Evolutionary conservation across 140 eudicot genomes (phyloP).

Genomic region (Bidens hawaiensis): DNA sequence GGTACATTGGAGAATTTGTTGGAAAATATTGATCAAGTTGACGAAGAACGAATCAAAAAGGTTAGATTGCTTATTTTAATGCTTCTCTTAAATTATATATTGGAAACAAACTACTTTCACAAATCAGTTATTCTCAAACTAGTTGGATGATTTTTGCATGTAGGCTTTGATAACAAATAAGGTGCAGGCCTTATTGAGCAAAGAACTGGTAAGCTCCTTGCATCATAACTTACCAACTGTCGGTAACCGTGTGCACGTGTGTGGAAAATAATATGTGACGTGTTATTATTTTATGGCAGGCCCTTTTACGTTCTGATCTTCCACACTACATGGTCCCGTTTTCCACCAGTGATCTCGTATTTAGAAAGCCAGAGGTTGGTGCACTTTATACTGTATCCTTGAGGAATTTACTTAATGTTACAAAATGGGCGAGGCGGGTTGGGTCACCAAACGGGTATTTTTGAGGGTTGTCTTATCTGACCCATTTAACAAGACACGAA

Average conservation of each 20-base stretch:
- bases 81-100: too few relatives aligned
- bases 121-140: too few relatives aligned
- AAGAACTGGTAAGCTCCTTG: slow-evolving; percentile 65
- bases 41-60: slow-evolving; percentile 68
- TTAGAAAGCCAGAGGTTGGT: slow-evolving; percentile 83
- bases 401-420: background rate
- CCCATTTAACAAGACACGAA: too few relatives aligned
- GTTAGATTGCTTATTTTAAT: slow-evolving; percentile 27
- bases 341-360: slow-evolving; percentile 54
- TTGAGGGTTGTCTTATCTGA: too few relatives aligned
- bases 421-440: slow-evolving; percentile 1
- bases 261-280: background rate
- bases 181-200: slow-evolving; percentile 84
- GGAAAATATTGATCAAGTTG: slow-evolving; percentile 63
- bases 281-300: slow-evolving; percentile 56
- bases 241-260: background rate
- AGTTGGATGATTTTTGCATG: too few relatives aligned
- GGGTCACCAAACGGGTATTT: background rate
- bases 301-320: slow-evolving; percentile 87
- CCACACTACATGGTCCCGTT: slow-evolving; percentile 93
- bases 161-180: slow-evolving; percentile 69
- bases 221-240: slow-evolving; percentile 20
- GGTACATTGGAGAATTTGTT: slow-evolving; percentile 72
- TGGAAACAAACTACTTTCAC: too few relatives aligned
- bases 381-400: background rate